Percentiles rank a stretch among this genome's conserved stretches.
phyloP scores from a whole-genome alignment of 1,284 basidiomycete species.

The Puccinia hordei region DNA sequence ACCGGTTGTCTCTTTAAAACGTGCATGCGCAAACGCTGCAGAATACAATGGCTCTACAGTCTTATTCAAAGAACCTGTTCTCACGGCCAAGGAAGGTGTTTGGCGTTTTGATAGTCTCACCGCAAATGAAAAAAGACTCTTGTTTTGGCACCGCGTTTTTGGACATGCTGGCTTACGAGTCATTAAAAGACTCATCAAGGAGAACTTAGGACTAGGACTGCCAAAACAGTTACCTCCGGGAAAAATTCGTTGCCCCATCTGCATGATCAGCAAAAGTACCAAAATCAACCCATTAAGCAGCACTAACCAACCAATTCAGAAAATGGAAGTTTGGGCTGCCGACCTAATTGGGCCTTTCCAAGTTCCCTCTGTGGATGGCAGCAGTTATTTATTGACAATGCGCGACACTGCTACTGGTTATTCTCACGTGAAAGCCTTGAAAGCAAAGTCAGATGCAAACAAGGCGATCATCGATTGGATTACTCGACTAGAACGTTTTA shows the following conservation, averaged over 20 bases:
- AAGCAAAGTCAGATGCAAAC: not conserved
- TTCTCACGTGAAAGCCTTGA: not conserved
- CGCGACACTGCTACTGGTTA: not conserved
- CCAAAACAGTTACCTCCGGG: not conserved
- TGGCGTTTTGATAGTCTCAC: not conserved
- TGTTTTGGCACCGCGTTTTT: not conserved
- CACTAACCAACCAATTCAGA: no score
- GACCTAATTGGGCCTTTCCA: not conserved
- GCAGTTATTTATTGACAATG: not conserved
- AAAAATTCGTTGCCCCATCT: constrained; percentile 1
- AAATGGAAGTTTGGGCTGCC: not conserved
- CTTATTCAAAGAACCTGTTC: no score
- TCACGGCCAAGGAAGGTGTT: no score
- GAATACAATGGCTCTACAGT: no score
- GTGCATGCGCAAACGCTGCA: no score
- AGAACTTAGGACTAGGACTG: not conserved
- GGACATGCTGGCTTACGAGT: not conserved
- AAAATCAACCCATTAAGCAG: not conserved
- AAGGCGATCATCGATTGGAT: not conserved
- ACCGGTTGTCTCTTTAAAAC: not conserved
- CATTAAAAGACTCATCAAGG: not conserved
- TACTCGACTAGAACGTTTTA: not conserved
- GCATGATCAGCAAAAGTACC: not conserved
- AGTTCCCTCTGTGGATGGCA: not conserved
- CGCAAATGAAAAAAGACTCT: not conserved